Percentiles rank a stretch among this genome's conserved stretches.
Evolutionary conservation across 202 grass and related monocot species (phyloP).

Genomic region (Setaria viridis): DNA sequence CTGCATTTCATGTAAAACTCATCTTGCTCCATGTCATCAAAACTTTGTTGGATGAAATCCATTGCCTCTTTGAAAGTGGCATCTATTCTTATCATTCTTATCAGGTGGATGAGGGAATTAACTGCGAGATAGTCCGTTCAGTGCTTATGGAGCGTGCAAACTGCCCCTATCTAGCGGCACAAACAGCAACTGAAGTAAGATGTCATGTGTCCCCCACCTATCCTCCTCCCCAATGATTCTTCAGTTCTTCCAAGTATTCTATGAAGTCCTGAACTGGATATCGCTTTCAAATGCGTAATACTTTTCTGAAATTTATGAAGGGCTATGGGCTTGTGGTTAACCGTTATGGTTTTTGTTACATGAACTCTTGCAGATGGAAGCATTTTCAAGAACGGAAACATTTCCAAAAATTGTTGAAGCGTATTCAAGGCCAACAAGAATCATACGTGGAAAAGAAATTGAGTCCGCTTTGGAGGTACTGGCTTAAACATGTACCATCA

Average conservation of each 20-base stretch:
- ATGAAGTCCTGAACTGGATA: not conserved
- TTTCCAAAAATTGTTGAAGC: constrained; percentile 89
- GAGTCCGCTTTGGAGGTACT: constrained; percentile 67
- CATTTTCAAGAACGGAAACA: constrained; percentile 64
- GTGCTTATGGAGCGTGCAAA: constrained; percentile 86
- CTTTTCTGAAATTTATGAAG: not conserved
- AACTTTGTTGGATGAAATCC: constrained; percentile 1
- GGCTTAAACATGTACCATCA: not conserved
- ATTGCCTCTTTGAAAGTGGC: constrained; percentile 10
- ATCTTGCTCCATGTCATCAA: not conserved
- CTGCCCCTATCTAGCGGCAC: constrained; percentile 79
- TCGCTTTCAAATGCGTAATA: not conserved
- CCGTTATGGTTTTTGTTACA: constrained; percentile 15
- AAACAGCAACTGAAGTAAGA: constrained; percentile 80
- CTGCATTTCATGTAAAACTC: constrained; percentile 19
- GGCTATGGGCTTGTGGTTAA: not conserved
- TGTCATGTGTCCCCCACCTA: not conserved
- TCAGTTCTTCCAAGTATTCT: constrained; percentile 11
- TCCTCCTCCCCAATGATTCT: constrained; percentile 9
- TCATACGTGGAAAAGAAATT: constrained; percentile 85
- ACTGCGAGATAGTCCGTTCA: constrained; percentile 81
- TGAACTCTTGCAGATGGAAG: constrained; percentile 72
- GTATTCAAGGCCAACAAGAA: constrained; percentile 88
- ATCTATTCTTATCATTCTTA: constrained; percentile 35
- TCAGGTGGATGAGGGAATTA: constrained; percentile 88